Conservation (phyloP, 768 basidiomycete genomes). For the Tremella yokohamensis region DNA sequence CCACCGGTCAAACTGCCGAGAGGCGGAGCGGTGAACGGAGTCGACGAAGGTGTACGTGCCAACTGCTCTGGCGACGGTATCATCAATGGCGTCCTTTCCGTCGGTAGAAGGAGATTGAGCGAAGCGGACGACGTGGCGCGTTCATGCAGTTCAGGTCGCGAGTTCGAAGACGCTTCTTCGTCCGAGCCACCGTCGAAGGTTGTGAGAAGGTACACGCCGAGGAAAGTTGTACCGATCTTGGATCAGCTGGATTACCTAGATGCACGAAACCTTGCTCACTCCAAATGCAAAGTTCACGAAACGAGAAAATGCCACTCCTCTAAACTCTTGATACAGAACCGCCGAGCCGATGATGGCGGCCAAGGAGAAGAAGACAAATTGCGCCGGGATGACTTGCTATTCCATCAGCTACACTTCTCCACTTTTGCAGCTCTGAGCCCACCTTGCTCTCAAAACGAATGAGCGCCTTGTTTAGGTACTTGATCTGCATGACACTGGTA, state of each 20-base stretch:
- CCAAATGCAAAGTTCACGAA: slow-evolving; percentile 46
- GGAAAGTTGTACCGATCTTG: slow-evolving; percentile 68
- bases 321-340: slow-evolving; percentile 90
- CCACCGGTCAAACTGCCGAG: neutral
- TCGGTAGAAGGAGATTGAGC: slow-evolving; percentile 18
- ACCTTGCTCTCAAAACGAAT: slow-evolving; percentile 93
- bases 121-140: slow-evolving; percentile 21
- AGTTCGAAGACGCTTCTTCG: slow-evolving; percentile 8
- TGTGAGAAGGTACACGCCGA: slow-evolving; percentile 83
- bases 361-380: slow-evolving; percentile 91
- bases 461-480: slow-evolving; percentile 58
- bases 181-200: slow-evolving; percentile 8
- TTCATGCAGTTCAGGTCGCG: neutral
- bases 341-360: slow-evolving; percentile 90
- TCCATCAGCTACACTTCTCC: slow-evolving; percentile 5
- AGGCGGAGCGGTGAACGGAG: neutral
- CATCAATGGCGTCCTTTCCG: slow-evolving; percentile 32
- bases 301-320: slow-evolving; percentile 62
- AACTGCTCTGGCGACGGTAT: slow-evolving; percentile 6
- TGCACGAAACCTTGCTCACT: slow-evolving; percentile 18
- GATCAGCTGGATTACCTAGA: neutral
- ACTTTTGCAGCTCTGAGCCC: slow-evolving; percentile 16
- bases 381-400: slow-evolving; percentile 84
- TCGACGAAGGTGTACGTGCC: neutral
- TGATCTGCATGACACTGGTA: slow-evolving; percentile 51